Base-by-base conservation (phyloP, 345 rosid genomes). In the Hibiscus syriacus region DNA sequence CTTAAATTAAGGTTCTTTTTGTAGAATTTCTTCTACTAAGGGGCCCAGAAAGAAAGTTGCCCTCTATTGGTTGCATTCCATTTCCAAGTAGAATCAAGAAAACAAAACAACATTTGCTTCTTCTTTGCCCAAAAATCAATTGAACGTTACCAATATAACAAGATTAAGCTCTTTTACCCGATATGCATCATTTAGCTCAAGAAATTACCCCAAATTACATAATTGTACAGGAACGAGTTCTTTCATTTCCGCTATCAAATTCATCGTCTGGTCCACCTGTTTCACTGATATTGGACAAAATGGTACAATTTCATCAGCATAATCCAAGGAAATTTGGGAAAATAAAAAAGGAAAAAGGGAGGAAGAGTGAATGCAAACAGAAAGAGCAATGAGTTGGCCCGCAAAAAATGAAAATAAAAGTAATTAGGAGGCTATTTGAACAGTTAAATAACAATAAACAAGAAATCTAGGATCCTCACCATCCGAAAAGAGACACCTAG, bases 191-290 rank as follows among this genome's bases (percentile, higher is more conserved):
- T 53, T 45, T 2, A 60, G 34, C 49, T 41, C 55, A 46, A 29
- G 57, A 27, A 36, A 13, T 36, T 22, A 48, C 53, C 60, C 55
- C 23, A 13, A 70, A 74, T 79, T 77, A 88, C 91, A 88, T 88
- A 73, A 88, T 78, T 58, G 72, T 74, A 68, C 91, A 88, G 0
- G 82, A 73, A 77, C 91, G 86, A 45, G 76, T 79, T 76, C 80
- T 77, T 79, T 80, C 89, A 13, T 38, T 79, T 66, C 87, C 84
- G 50, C 67, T 59, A 52, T 86, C 86, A 17, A 80, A 75, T 70
- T 86, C 91, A 52, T 83, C 89, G 43, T 86, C 89, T 14, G 91
- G 84, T 53, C 69, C 84, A 14, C 79, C 78, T 10, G 66, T 67
- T 80, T 88, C 94, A 75, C 94, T 88, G 94, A 72, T 68, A 78